phyloP scores from a whole-genome alignment of 345 rosid species.

The Luvunga scandens region DNA sequence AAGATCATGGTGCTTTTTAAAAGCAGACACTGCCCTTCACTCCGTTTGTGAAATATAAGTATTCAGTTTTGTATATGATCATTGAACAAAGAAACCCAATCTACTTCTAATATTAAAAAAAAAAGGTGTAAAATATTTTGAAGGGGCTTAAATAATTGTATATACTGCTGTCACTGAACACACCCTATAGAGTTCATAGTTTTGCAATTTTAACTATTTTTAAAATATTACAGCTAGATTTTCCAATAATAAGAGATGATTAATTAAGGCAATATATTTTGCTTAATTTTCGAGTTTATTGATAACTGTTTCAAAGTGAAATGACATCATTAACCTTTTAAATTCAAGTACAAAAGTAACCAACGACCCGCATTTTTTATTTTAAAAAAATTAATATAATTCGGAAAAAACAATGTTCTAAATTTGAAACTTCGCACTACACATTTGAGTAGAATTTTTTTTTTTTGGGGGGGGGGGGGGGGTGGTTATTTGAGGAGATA shows the following conservation, averaged over 20 bases:
- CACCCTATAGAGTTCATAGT: not conserved
- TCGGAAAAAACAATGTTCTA: slow-evolving; percentile 26
- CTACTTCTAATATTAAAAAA: not conserved
- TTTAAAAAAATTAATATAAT: slow-evolving; percentile 7
- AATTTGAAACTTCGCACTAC: slow-evolving; percentile 8
- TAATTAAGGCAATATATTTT: slow-evolving; percentile 13
- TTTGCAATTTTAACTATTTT: not conserved
- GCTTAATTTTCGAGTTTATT: slow-evolving; percentile 22
- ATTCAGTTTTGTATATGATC: not conserved
- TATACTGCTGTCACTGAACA: not conserved
- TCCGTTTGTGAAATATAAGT: no score
- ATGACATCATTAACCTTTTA: slow-evolving; percentile 15
- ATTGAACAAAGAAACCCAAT: not conserved
- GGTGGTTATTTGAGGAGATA: slow-evolving; percentile 4
- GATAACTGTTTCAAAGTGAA: slow-evolving; percentile 9
- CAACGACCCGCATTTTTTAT: not conserved
- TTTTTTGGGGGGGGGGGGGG: no score
- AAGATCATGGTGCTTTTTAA: slow-evolving; percentile 2
- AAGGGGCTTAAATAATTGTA: not conserved
- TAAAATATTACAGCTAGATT: not conserved
- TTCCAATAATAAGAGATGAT: not conserved
- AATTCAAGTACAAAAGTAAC: not conserved
- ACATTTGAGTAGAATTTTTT: slow-evolving; percentile 10
- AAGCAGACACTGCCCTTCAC: slow-evolving; percentile 9
- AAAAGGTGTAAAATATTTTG: not conserved